phyloP scores from a whole-genome alignment of 2,329 filamentous ascomycete species.

The Trichoderma breve region DNA sequence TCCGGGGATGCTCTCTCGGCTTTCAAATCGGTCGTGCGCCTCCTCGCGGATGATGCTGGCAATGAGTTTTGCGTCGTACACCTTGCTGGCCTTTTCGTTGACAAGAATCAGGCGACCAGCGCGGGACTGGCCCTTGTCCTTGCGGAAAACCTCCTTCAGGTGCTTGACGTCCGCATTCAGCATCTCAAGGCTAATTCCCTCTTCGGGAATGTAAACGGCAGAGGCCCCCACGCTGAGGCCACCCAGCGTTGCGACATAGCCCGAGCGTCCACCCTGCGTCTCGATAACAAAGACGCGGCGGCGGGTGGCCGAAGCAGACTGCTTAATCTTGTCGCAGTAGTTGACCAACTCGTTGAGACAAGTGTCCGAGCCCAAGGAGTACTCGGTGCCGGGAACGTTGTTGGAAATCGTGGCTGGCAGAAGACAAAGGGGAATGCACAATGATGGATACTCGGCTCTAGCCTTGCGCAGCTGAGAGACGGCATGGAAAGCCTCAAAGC shows the following conservation, averaged over 20 bases:
- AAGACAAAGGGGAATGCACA: slow-evolving; percentile 89
- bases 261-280: slow-evolving; percentile 91
- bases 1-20: slow-evolving; percentile 84
- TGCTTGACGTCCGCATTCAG: slow-evolving; percentile 86
- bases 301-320: slow-evolving; percentile 90
- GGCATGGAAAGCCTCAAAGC: slow-evolving; percentile 95
- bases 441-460: slow-evolving; percentile 71
- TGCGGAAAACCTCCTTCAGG: slow-evolving; percentile 78
- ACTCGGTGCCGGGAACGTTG: slow-evolving; percentile 97
- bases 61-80: slow-evolving; percentile 90
- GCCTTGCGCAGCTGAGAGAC: slow-evolving; percentile 83
- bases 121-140: slow-evolving; percentile 82
- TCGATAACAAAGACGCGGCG: slow-evolving; percentile 96
- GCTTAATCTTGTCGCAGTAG: slow-evolving; percentile 97
- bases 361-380: slow-evolving; percentile 93
- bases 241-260: slow-evolving; percentile 87
- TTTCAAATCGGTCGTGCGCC: slow-evolving; percentile 87
- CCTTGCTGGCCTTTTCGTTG: slow-evolving; percentile 88
- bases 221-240: slow-evolving; percentile 89
- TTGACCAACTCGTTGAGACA: slow-evolving; percentile 92
- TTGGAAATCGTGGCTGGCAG: slow-evolving; percentile 98
- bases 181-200: slow-evolving; percentile 93
- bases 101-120: slow-evolving; percentile 94
- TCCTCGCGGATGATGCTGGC: slow-evolving; percentile 95
- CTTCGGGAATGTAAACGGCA: slow-evolving; percentile 94